Percentiles rank a stretch among this genome's conserved stretches.
These are phyloP conservation scores for Strobilomyces dryophilus DNA, from an alignment of 768 basidiomycete species.

Conservation along the genomic window DNA sequence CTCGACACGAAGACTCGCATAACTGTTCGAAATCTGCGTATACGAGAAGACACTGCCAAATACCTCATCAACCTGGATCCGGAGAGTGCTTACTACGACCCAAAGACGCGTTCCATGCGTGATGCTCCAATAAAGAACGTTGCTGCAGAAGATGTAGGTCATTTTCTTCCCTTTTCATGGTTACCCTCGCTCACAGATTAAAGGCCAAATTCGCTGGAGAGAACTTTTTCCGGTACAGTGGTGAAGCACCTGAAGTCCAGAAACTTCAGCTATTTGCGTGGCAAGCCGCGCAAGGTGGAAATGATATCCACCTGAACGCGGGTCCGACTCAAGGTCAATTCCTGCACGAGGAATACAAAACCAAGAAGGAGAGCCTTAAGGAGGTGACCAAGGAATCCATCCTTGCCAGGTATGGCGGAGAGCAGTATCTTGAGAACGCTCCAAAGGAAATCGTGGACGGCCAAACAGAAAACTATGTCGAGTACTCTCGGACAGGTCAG, in stretches of 20 bases:
- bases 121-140: conserved; percentile 83
- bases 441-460: conserved; percentile 91
- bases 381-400: conserved; percentile 88
- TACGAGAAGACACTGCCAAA: conserved; percentile 98
- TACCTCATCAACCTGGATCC: conserved; percentile 96
- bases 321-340: conserved; percentile 96
- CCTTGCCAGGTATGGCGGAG: conserved; percentile 91
- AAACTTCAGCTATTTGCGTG: conserved; percentile 94
- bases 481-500: conserved; percentile 90
- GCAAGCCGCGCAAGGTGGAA: conserved; percentile 90
- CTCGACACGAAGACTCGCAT: conserved; percentile 97
- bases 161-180: background rate
- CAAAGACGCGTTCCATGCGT: conserved; percentile 99
- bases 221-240: conserved; percentile 89
- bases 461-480: conserved; percentile 96
- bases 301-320: conserved; percentile 92
- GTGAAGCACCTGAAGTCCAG: conserved; percentile 91
- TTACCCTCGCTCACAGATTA: conserved; percentile 1
- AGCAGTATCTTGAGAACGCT: conserved; percentile 83
- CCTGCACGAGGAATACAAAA: conserved; percentile 82
- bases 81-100: conserved; percentile 96
- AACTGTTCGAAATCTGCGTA: conserved; percentile 96
- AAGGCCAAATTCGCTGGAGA: conserved; percentile 93
- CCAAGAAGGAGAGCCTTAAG: conserved; percentile 90
- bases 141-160: conserved; percentile 80